A percentile compares a stretch with the other conserved stretches of the same genome.
Evolutionary conservation across 2,329 filamentous ascomycete species (phyloP).

Genomic region (Madurella mycetomatis): DNA sequence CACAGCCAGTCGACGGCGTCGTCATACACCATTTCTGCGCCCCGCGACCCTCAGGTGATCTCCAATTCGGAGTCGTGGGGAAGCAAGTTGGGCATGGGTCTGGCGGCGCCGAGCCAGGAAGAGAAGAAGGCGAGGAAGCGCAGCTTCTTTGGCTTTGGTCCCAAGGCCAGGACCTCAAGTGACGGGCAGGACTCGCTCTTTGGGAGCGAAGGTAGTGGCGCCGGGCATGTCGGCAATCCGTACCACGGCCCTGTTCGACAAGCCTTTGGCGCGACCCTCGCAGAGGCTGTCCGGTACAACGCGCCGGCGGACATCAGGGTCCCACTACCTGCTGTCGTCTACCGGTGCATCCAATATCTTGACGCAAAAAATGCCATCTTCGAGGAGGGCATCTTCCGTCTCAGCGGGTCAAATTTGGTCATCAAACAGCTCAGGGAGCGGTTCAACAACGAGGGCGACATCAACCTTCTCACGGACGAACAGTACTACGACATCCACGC

Average conservation of each 20-base stretch:
- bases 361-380: conserved; percentile 72
- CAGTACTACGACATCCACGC: conserved; percentile 95
- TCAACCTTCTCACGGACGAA: conserved; percentile 77
- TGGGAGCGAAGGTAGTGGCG: conserved; percentile 43
- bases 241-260: conserved; percentile 56
- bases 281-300: conserved; percentile 80
- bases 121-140: conserved; percentile 81
- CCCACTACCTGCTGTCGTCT: conserved; percentile 85
- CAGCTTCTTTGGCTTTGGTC: conserved; percentile 67
- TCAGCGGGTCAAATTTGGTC: conserved; percentile 94
- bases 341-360: conserved; percentile 91
- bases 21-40: conserved; percentile 67
- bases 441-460: conserved; percentile 89
- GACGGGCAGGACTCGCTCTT: conserved; percentile 56
- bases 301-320: conserved; percentile 67
- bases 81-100: conserved; percentile 58
- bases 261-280: conserved; percentile 80
- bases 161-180: conserved; percentile 54
- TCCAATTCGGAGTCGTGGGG: conserved; percentile 81
- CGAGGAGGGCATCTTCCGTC: conserved; percentile 93
- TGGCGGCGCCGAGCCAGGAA: conserved; percentile 47
- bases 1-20: conserved; percentile 37
- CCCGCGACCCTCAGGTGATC: conserved; percentile 79
- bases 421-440: conserved; percentile 88
- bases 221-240: conserved; percentile 37